phyloP scores from a whole-genome alignment of 306 rosid genomes.

The Astragalus glycyphyllos region DNA sequence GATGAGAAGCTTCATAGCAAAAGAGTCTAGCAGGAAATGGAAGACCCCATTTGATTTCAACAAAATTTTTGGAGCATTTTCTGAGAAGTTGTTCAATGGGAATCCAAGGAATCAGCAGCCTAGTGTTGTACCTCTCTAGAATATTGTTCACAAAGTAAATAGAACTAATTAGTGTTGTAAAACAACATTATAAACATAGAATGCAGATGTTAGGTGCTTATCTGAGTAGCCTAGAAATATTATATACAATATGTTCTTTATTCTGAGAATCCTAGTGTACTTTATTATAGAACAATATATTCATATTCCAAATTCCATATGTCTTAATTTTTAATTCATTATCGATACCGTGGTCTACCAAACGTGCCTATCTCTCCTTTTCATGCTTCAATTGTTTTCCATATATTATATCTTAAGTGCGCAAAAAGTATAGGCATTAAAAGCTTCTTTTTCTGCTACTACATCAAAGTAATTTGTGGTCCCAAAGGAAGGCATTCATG shows the following conservation, averaged over 20 bases:
- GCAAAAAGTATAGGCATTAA: constrained; percentile 34
- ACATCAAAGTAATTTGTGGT: constrained; percentile 45
- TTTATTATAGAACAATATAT: constrained; percentile 18
- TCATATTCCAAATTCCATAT: constrained; percentile 13
- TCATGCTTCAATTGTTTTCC: constrained; percentile 19
- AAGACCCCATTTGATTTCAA: constrained; percentile 60
- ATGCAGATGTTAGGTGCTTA: constrained; percentile 38
- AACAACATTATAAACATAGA: constrained; percentile 38
- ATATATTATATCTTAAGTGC: constrained; percentile 40
- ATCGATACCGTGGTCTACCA: not conserved
- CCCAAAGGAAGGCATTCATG: constrained; percentile 18
- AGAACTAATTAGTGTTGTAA: constrained; percentile 35
- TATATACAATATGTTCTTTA: constrained; percentile 25
- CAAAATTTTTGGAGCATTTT: constrained; percentile 51
- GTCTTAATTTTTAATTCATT: constrained; percentile 18
- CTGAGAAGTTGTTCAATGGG: constrained; percentile 55
- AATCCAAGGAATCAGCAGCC: constrained; percentile 45
- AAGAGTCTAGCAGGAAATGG: constrained; percentile 50
- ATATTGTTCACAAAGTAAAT: constrained; percentile 37
- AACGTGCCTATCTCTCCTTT: not conserved
- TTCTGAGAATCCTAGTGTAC: constrained; percentile 22
- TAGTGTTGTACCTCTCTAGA: constrained; percentile 66
- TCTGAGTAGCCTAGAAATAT: constrained; percentile 24
- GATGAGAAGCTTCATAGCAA: constrained; percentile 59
- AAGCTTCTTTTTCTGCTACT: constrained; percentile 41